Evolutionary conservation across 202 grass and related monocot genomes (phyloP).

Genomic region (Zizania palustris): DNA sequence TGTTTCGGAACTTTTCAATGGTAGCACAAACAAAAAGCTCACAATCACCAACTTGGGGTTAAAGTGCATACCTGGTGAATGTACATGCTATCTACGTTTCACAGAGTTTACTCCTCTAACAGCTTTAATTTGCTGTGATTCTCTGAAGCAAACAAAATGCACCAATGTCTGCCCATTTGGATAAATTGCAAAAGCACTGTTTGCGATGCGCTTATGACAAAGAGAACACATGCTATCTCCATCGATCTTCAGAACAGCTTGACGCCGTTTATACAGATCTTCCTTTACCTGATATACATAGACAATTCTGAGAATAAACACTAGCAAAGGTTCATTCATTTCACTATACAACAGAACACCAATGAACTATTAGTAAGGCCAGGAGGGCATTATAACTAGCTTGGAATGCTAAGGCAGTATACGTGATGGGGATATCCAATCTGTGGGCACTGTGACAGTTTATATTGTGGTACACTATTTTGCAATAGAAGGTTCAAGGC

Average conservation of each 20-base stretch:
- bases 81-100: conserved; percentile 52
- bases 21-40: conserved; percentile 13
- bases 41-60: conserved; percentile 16
- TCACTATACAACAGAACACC: neutral
- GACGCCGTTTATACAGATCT: conserved; percentile 75
- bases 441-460: neutral
- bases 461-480: neutral
- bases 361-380: conserved; percentile 9
- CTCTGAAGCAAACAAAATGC: conserved; percentile 99
- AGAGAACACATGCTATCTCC: conserved; percentile 91
- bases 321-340: conserved; percentile 7
- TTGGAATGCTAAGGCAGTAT: neutral
- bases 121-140: conserved; percentile 84
- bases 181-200: conserved; percentile 96
- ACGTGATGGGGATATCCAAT: conserved; percentile 19
- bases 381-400: conserved; percentile 8
- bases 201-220: conserved; percentile 88
- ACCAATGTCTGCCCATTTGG: conserved; percentile 94
- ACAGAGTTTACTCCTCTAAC: conserved; percentile 56
- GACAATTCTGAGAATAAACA: conserved; percentile 29
- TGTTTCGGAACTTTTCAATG: conserved; percentile 30
- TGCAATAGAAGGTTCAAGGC: neutral
- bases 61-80: conserved; percentile 43
- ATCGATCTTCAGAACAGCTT: conserved; percentile 86
- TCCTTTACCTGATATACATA: conserved; percentile 80